These are phyloP conservation scores for Nakazawaea molendinolei DNA, from an alignment of 805 yeast genomes.

Conservation along the genomic window DNA sequence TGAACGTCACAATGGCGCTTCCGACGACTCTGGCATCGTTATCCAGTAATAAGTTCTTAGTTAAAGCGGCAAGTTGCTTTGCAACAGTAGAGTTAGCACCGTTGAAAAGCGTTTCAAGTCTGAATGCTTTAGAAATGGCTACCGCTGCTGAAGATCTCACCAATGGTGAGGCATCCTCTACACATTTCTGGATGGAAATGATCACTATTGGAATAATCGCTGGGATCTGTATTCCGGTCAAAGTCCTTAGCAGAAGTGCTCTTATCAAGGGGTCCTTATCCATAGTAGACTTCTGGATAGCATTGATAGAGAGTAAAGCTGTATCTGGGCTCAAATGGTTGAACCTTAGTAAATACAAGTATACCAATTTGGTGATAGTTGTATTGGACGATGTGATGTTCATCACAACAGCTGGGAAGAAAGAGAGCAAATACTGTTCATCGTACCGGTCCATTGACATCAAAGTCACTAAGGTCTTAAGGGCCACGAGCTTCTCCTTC, in stretches of 20 bases:
- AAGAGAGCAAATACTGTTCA: slow-evolving; percentile 30
- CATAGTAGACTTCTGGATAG: slow-evolving; percentile 76
- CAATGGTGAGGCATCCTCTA: slow-evolving; percentile 63
- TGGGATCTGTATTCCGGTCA: slow-evolving; percentile 77
- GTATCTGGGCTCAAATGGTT: slow-evolving; percentile 84
- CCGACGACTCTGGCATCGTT: slow-evolving; percentile 61
- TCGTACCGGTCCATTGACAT: slow-evolving; percentile 33
- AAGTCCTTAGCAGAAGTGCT: slow-evolving; percentile 67
- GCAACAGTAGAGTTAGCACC: slow-evolving; percentile 12
- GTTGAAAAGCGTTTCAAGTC: slow-evolving; percentile 21
- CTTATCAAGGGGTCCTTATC: slow-evolving; percentile 67
- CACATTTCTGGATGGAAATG: slow-evolving; percentile 62
- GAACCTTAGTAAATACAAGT: slow-evolving; percentile 64
- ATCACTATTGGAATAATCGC: slow-evolving; percentile 76
- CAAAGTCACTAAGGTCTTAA: slow-evolving; percentile 46
- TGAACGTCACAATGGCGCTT: slow-evolving; percentile 53
- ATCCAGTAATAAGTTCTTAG: slow-evolving; percentile 58
- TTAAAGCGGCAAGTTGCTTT: slow-evolving; percentile 39
- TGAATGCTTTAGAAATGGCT: slow-evolving; percentile 56
- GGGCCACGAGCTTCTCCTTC: slow-evolving; percentile 53
- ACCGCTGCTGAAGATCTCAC: slow-evolving; percentile 79
- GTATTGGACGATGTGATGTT: slow-evolving; percentile 65
- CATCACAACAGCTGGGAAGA: slow-evolving; percentile 84
- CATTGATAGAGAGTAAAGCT: slow-evolving; percentile 84
- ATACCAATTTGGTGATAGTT: slow-evolving; percentile 68